A percentile compares a stretch with the other conserved stretches of the same genome.
These are phyloP conservation scores for Actinomucor elegans DNA, from an alignment of 371 early-diverging fungal genomes.

Conservation along the genomic window DNA sequence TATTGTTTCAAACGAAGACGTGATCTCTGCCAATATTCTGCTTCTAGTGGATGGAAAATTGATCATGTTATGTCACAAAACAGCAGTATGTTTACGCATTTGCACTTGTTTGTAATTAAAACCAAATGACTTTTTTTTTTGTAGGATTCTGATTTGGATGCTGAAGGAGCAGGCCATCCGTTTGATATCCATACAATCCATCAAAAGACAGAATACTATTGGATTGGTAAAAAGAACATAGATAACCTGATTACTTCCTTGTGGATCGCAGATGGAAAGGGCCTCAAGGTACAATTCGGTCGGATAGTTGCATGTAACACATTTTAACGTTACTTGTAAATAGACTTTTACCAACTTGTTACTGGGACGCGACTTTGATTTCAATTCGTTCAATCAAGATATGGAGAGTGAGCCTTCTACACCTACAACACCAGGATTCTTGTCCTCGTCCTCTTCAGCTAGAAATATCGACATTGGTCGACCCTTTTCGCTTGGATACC, in stretches of 20 bases:
- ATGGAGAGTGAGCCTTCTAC: constrained; percentile 40
- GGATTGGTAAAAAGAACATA: constrained; percentile 60
- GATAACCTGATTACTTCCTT: constrained; percentile 65
- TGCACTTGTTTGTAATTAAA: neutral
- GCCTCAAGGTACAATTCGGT: too few relatives aligned
- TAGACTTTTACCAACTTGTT: constrained; percentile 52
- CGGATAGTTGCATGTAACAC: too few relatives aligned
- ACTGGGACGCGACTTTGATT: constrained; percentile 33
- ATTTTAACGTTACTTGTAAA: too few relatives aligned
- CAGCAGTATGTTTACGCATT: constrained; percentile 18
- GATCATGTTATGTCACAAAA: constrained; percentile 43
- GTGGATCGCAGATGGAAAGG: constrained; percentile 74
- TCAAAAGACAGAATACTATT: constrained; percentile 72
- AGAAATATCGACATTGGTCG: constrained; percentile 25
- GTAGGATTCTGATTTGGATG: constrained; percentile 25
- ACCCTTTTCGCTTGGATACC: constrained; percentile 43
- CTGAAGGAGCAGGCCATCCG: constrained; percentile 11
- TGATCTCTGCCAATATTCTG: constrained; percentile 44
- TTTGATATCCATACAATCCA: constrained; percentile 64
- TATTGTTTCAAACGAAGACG: constrained; percentile 30
- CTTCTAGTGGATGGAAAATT: constrained; percentile 53
- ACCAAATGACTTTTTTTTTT: neutral
- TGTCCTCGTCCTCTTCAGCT: constrained; percentile 9
- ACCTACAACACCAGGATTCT: constrained; percentile 34
- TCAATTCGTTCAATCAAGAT: constrained; percentile 24